Evolutionary conservation across 2,329 filamentous ascomycete genomes (phyloP).

Genomic region (Aspergillus texensis): DNA sequence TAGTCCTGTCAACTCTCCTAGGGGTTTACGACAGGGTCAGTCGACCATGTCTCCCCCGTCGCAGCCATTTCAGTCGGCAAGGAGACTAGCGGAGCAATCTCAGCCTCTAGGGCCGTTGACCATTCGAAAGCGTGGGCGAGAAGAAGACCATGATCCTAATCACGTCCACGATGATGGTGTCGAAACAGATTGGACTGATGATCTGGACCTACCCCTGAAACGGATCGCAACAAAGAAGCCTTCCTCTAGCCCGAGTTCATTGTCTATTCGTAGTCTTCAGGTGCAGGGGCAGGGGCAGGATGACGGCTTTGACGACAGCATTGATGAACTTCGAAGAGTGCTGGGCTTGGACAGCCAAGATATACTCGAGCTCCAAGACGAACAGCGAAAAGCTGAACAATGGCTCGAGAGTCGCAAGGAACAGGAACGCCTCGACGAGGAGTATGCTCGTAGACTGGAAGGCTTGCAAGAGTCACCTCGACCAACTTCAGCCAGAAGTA

Average conservation of each 20-base stretch:
- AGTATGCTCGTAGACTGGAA: slow-evolving; percentile 41
- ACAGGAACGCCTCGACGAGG: slow-evolving; percentile 42
- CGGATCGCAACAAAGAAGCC: slow-evolving; percentile 9
- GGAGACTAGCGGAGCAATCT: neutral
- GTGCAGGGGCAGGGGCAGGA: slow-evolving; percentile 1
- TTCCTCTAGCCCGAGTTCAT: slow-evolving; percentile 1
- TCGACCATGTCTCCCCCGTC: slow-evolving; percentile 12
- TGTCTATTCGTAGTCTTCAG: neutral
- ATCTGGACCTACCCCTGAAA: slow-evolving; percentile 14
- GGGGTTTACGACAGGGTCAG: slow-evolving; percentile 6
- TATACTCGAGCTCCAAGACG: slow-evolving; percentile 31
- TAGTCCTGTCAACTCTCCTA: neutral
- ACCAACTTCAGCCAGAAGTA: slow-evolving; percentile 12
- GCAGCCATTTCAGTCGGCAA: slow-evolving; percentile 1
- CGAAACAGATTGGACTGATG: slow-evolving; percentile 14
- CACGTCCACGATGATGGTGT: slow-evolving; percentile 1
- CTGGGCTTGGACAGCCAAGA: slow-evolving; percentile 30
- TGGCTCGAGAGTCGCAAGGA: slow-evolving; percentile 33
- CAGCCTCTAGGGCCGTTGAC: slow-evolving; percentile 4
- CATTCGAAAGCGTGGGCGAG: slow-evolving; percentile 21
- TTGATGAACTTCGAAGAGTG: slow-evolving; percentile 24
- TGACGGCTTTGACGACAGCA: slow-evolving; percentile 4
- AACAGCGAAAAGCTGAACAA: slow-evolving; percentile 35
- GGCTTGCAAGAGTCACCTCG: slow-evolving; percentile 23
- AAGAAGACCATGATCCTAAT: neutral